These are phyloP conservation scores for Trametes pubescens DNA, from an alignment of 1,284 basidiomycete species.

Conservation along the genomic window DNA sequence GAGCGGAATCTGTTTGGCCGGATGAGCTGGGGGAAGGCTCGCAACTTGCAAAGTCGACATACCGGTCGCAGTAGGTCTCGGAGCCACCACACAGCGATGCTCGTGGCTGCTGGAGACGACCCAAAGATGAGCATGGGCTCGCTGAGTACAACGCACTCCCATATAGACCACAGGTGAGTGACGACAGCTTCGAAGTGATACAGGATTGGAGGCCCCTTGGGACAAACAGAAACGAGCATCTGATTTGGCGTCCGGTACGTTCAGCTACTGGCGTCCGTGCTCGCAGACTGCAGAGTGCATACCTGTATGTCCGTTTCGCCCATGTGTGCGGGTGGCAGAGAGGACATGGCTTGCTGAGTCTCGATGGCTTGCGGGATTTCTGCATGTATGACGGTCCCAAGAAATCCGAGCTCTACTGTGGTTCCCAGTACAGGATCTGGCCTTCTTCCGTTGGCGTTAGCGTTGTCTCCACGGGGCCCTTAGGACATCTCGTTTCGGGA, in stretches of 20 bases:
- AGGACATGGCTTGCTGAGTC: constrained; percentile 70
- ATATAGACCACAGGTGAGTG: constrained; percentile 89
- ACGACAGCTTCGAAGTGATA: constrained; percentile 80
- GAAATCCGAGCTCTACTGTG: constrained; percentile 79
- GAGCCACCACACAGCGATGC: constrained; percentile 91
- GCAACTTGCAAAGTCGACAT: constrained; percentile 35
- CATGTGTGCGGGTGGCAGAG: constrained; percentile 24
- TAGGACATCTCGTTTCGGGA: too few relatives aligned
- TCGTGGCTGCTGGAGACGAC: constrained; percentile 81
- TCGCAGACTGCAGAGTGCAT: background rate
- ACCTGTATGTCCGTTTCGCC: constrained; percentile 35
- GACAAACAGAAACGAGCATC: constrained; percentile 83
- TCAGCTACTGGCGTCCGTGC: background rate
- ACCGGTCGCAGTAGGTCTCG: constrained; percentile 89
- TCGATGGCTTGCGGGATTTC: constrained; percentile 77
- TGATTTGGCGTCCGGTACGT: constrained; percentile 40
- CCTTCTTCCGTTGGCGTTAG: constrained; percentile 61
- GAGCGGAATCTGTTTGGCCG: constrained; percentile 71
- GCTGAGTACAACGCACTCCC: constrained; percentile 90
- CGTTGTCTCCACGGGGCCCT: constrained; percentile 7
- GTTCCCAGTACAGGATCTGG: constrained; percentile 69
- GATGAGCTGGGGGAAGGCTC: background rate
- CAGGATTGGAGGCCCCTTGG: constrained; percentile 74
- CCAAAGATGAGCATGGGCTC: constrained; percentile 92
- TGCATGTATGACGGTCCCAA: constrained; percentile 78